phyloP scores from a whole-genome alignment of 805 yeast genomes.

The Suhomyces emberorum region DNA sequence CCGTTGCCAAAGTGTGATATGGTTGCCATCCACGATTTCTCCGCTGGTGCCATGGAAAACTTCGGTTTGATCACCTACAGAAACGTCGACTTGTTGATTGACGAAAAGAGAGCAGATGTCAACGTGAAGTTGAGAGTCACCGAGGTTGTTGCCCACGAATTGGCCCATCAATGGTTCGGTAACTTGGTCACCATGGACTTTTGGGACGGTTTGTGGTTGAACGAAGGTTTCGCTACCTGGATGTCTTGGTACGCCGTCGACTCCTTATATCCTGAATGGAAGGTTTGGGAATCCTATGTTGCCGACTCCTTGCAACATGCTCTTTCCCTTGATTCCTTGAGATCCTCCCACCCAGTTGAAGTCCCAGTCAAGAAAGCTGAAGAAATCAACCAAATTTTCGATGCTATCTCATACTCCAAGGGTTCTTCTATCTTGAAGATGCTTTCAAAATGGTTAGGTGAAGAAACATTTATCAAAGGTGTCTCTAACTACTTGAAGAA shows the following conservation, averaged over 20 bases:
- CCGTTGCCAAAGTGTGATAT: slow-evolving; percentile 79
- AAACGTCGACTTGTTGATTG: slow-evolving; percentile 69
- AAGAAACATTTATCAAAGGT: slow-evolving; percentile 72
- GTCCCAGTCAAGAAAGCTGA: slow-evolving; percentile 76
- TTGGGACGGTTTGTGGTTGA: slow-evolving; percentile 90
- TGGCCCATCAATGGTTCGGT: slow-evolving; percentile 93
- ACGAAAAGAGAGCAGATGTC: slow-evolving; percentile 64
- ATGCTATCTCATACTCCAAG: slow-evolving; percentile 78
- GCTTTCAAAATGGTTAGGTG: slow-evolving; percentile 80
- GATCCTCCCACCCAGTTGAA: slow-evolving; percentile 84
- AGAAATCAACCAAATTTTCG: slow-evolving; percentile 81
- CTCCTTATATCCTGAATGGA: slow-evolving; percentile 77
- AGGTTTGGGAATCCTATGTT: slow-evolving; percentile 82
- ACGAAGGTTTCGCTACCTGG: slow-evolving; percentile 90
- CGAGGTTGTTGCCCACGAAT: slow-evolving; percentile 83
- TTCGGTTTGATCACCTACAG: slow-evolving; percentile 80
- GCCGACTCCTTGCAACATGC: slow-evolving; percentile 75
- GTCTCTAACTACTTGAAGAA: slow-evolving; percentile 73
- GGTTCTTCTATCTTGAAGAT: slow-evolving; percentile 78
- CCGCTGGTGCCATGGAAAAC: slow-evolving; percentile 90
- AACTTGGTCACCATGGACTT: slow-evolving; percentile 87
- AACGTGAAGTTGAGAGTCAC: slow-evolving; percentile 70
- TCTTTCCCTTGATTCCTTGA: slow-evolving; percentile 68
- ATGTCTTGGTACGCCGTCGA: slow-evolving; percentile 85
- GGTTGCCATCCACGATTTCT: slow-evolving; percentile 79